These are phyloP conservation scores for Trifolium repens DNA, from an alignment of 306 rosid species.

Conservation along the genomic window DNA sequence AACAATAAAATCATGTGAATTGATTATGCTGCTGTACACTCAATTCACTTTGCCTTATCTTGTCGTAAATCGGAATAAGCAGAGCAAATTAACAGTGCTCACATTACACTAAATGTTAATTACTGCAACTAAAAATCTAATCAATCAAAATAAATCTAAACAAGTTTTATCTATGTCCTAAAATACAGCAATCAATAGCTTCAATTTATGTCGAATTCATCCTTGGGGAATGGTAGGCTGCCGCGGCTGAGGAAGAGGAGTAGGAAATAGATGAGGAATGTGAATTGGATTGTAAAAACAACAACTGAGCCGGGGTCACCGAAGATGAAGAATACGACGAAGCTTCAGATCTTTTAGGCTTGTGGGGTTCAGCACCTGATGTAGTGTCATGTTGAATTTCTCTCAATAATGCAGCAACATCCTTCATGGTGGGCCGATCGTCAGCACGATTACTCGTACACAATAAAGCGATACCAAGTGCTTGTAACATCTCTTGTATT, in stretches of 20 bases:
- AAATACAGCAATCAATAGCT: background rate
- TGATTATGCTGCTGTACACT: slow-evolving; percentile 49
- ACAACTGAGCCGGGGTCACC: slow-evolving; percentile 60
- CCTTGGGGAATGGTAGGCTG: slow-evolving; percentile 49
- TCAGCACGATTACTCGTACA: slow-evolving; percentile 78
- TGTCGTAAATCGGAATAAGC: slow-evolving; percentile 28
- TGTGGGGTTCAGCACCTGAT: slow-evolving; percentile 54
- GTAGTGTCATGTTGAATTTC: slow-evolving; percentile 67
- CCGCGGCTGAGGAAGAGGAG: slow-evolving; percentile 57
- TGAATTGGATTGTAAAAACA: slow-evolving; percentile 65
- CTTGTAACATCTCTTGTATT: slow-evolving; percentile 84
- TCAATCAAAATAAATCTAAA: slow-evolving; percentile 38
- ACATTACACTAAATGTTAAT: slow-evolving; percentile 41
- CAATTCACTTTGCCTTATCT: slow-evolving; percentile 39
- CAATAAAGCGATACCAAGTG: slow-evolving; percentile 75
- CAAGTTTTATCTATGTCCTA: slow-evolving; percentile 24
- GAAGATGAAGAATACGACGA: slow-evolving; percentile 60
- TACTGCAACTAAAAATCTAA: slow-evolving; percentile 38
- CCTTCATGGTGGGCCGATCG: slow-evolving; percentile 94
- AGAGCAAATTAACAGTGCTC: slow-evolving; percentile 41
- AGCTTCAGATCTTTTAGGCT: slow-evolving; percentile 51
- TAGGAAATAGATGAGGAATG: slow-evolving; percentile 71
- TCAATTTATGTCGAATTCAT: slow-evolving; percentile 19
- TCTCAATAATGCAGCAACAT: slow-evolving; percentile 78
- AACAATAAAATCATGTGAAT: slow-evolving; percentile 31